phyloP scores from a whole-genome alignment of 192 early-diverging fungal genomes.

The Coemansia sp. region DNA sequence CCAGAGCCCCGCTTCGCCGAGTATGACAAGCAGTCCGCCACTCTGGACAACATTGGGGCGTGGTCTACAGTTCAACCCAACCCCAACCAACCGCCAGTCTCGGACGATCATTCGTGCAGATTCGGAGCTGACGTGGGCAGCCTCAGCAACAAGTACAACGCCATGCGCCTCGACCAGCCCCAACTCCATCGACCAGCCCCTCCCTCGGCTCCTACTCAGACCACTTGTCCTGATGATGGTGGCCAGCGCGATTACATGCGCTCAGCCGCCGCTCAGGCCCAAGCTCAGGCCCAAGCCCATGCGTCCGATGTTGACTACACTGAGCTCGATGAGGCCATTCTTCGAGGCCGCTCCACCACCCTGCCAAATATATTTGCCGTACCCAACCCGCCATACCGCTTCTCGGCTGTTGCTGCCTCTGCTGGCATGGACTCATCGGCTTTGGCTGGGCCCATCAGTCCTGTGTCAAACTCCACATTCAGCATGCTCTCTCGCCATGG shows the following conservation, averaged over 20 bases:
- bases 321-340: constrained; percentile 53
- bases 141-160: constrained; percentile 31
- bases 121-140: constrained; percentile 18
- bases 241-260: not conserved
- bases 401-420: constrained; percentile 9
- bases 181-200: not conserved
- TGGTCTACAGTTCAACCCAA: constrained; percentile 44
- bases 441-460: constrained; percentile 30
- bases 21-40: constrained; percentile 25
- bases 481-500: constrained; percentile 51
- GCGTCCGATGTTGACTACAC: constrained; percentile 38
- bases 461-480: constrained; percentile 28
- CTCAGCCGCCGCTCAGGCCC: not conserved
- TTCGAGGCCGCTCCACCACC: constrained; percentile 51
- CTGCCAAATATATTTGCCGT: constrained; percentile 47
- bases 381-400: constrained; percentile 35
- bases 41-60: constrained; percentile 45
- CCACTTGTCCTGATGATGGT: not conserved
- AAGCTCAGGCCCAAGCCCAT: not conserved
- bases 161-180: constrained; percentile 24
- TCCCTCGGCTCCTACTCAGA: not conserved
- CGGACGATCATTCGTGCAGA: constrained; percentile 7
- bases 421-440: constrained; percentile 12
- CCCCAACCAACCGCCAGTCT: constrained; percentile 13
- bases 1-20: constrained; percentile 32